A percentile compares a stretch with the other conserved stretches of the same genome.
Evolutionary conservation across 2,329 filamentous ascomycete species (phyloP).

Genomic region (Mycosphaerelloides madeirae): DNA sequence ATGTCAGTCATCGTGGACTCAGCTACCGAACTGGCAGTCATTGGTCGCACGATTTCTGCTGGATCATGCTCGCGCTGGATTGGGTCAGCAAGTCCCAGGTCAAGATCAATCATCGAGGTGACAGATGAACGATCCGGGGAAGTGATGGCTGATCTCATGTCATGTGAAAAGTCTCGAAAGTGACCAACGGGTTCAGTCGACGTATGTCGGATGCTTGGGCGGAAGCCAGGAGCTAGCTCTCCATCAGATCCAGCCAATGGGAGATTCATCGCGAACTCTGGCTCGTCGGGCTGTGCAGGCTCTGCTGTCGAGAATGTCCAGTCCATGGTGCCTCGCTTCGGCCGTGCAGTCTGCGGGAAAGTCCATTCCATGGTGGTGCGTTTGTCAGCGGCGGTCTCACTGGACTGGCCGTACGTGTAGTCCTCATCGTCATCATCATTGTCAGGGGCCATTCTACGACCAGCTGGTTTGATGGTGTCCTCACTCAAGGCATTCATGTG

Average conservation of each 20-base stretch:
- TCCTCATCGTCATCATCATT: conserved; percentile 37
- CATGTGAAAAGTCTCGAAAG: conserved; percentile 35
- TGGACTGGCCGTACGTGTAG: conserved; percentile 28
- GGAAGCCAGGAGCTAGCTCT: conserved; percentile 32
- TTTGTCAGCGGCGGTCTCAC: conserved; percentile 31
- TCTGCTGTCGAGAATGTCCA: conserved; percentile 46
- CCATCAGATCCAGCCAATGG: conserved; percentile 26
- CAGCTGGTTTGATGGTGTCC: conserved; percentile 16
- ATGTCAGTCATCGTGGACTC: conserved; percentile 35
- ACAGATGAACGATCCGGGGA: conserved; percentile 27
- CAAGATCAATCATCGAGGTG: conserved; percentile 45
- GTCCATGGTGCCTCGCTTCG: conserved; percentile 41
- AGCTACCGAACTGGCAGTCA: conserved; percentile 38
- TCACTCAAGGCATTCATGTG: conserved; percentile 20
- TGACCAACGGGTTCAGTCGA: conserved; percentile 38
- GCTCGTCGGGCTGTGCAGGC: conserved; percentile 23
- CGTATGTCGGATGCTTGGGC: conserved; percentile 38
- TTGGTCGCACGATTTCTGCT: conserved; percentile 39
- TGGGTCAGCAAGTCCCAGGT: conserved; percentile 35
- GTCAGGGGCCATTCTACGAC: conserved; percentile 3
- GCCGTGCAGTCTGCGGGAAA: conserved; percentile 31
- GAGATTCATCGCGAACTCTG: conserved; percentile 25
- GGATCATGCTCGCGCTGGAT: conserved; percentile 8
- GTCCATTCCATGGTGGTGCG: conserved; percentile 52
- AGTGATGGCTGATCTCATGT: conserved; percentile 5